phyloP scores from a whole-genome alignment of 2,329 filamentous ascomycete species.

The Ascocoryne sarcoides region DNA sequence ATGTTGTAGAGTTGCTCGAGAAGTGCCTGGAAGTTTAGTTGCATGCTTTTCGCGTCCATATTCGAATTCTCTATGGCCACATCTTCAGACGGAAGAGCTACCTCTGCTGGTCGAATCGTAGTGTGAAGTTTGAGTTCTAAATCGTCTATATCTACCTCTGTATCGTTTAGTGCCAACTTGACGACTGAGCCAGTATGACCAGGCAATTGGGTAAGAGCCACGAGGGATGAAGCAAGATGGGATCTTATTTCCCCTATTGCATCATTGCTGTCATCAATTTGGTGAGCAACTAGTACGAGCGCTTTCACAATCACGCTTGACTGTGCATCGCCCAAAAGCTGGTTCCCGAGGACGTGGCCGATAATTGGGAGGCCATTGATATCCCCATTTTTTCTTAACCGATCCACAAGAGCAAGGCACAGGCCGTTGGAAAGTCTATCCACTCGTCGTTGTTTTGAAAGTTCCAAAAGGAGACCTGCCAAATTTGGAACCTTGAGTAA shows the following conservation, averaged over 20 bases:
- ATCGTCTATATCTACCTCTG: slow-evolving; percentile 63
- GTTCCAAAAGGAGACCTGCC: slow-evolving; percentile 47
- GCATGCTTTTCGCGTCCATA: slow-evolving; percentile 11
- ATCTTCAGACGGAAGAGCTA: slow-evolving; percentile 43
- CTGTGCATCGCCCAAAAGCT: slow-evolving; percentile 54
- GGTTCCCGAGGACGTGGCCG: slow-evolving; percentile 50
- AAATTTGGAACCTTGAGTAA: slow-evolving; percentile 56
- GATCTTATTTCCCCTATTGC: slow-evolving; percentile 48
- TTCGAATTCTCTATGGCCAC: slow-evolving; percentile 39
- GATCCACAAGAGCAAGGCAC: slow-evolving; percentile 56
- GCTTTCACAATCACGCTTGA: slow-evolving; percentile 56
- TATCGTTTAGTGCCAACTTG: slow-evolving; percentile 55
- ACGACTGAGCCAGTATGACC: slow-evolving; percentile 55
- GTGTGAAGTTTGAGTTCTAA: slow-evolving; percentile 68
- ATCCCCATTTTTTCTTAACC: slow-evolving; percentile 52
- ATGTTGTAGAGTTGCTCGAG: slow-evolving; percentile 23
- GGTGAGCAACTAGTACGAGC: slow-evolving; percentile 51
- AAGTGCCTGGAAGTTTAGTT: slow-evolving; percentile 26
- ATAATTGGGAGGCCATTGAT: slow-evolving; percentile 48
- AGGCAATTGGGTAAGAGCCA: slow-evolving; percentile 52
- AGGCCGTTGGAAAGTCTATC: slow-evolving; percentile 65
- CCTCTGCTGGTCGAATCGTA: slow-evolving; percentile 50
- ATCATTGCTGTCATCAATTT: slow-evolving; percentile 46
- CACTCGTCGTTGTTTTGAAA: slow-evolving; percentile 56
- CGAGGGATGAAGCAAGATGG: slow-evolving; percentile 57